A percentile compares a stretch with the other conserved stretches of the same genome.
These are phyloP conservation scores for Lupinus albus DNA, from an alignment of 306 rosid genomes.

Conservation along the genomic window DNA sequence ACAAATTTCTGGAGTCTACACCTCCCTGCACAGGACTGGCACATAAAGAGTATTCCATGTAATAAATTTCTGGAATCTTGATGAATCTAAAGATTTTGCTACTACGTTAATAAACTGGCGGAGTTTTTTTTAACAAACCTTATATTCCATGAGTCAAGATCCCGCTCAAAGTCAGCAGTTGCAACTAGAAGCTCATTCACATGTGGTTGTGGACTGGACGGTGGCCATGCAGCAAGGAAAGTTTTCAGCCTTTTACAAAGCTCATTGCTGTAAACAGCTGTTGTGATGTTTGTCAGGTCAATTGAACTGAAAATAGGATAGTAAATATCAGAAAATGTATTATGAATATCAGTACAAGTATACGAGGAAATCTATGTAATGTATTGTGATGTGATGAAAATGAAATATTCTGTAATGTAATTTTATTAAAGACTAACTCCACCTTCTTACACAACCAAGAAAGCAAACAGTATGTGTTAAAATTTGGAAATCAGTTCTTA, in stretches of 20 bases:
- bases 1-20: constrained; percentile 74
- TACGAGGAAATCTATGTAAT: neutral
- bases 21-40: constrained; percentile 81
- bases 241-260: constrained; percentile 75
- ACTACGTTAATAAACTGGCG: constrained; percentile 8
- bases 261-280: constrained; percentile 86
- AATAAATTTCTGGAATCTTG: constrained; percentile 38
- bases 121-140: constrained; percentile 55
- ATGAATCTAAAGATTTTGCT: neutral
- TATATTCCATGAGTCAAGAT: constrained; percentile 84
- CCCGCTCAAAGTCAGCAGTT: constrained; percentile 87
- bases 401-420: too few species aligned
- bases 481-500: constrained; percentile 2
- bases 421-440: neutral
- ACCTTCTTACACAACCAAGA: neutral
- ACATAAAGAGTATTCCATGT: constrained; percentile 33
- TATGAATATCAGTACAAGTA: neutral
- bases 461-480: constrained; percentile 7
- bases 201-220: constrained; percentile 79
- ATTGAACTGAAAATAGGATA: constrained; percentile 73
- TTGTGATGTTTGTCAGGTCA: constrained; percentile 85
- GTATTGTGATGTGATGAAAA: neutral
- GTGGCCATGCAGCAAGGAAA: constrained; percentile 91
- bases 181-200: constrained; percentile 85
- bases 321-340: constrained; percentile 45